phyloP scores from a whole-genome alignment of 192 early-diverging fungal species.

The Podochytrium sp. region DNA sequence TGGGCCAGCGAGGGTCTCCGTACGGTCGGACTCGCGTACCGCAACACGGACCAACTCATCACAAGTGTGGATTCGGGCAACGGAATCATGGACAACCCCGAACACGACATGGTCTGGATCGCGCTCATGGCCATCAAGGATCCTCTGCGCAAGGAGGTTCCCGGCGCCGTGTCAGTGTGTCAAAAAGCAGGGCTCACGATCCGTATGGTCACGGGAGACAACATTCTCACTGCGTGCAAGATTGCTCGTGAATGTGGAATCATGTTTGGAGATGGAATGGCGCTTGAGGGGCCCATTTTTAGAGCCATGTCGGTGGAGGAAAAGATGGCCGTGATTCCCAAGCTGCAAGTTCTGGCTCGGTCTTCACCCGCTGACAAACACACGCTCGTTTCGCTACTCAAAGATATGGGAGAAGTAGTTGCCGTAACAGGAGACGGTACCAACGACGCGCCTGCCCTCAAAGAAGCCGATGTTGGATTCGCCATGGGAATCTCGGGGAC shows the following conservation, averaged over 20 bases:
- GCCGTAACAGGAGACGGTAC: slow-evolving; percentile 69
- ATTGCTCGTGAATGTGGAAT: slow-evolving; percentile 62
- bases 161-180: slow-evolving; percentile 55
- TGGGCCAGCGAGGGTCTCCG: slow-evolving; percentile 64
- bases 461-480: slow-evolving; percentile 66
- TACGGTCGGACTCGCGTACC: slow-evolving; percentile 58
- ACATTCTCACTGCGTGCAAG: slow-evolving; percentile 63
- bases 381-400: slow-evolving; percentile 55
- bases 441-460: slow-evolving; percentile 52
- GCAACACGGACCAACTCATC: slow-evolving; percentile 49
- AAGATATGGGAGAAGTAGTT: slow-evolving; percentile 60
- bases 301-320: slow-evolving; percentile 54
- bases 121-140: slow-evolving; percentile 64
- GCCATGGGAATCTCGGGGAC: slow-evolving; percentile 68
- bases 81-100: slow-evolving; percentile 47
- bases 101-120: slow-evolving; percentile 56
- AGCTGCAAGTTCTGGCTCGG: slow-evolving; percentile 60
- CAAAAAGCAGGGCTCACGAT: slow-evolving; percentile 58
- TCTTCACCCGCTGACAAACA: slow-evolving; percentile 59
- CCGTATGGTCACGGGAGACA: slow-evolving; percentile 68
- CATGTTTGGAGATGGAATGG: slow-evolving; percentile 55
- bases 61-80: slow-evolving; percentile 29
- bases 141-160: slow-evolving; percentile 61
- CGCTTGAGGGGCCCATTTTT: slow-evolving; percentile 63
- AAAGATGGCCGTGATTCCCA: slow-evolving; percentile 53